Evolutionary conservation across 192 early-diverging fungal genomes (phyloP), one percentile per base, ranked within the genome.

Genomic region (Gryganskiella cystojenkinii): DNA sequence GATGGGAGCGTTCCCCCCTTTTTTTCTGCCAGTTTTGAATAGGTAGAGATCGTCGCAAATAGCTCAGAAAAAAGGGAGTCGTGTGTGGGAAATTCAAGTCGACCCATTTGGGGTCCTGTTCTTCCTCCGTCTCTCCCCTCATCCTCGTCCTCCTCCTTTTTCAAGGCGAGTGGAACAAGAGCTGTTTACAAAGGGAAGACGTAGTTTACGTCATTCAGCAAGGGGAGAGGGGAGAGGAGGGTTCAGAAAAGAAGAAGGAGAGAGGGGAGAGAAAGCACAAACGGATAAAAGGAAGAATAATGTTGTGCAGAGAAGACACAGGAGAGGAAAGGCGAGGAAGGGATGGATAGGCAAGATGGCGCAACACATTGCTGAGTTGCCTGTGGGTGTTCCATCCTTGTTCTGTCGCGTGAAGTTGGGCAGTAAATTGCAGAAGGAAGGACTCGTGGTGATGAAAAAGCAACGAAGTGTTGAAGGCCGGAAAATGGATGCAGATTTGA

Each of bases 81-180:
- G 37, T 40, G 37, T 40, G 37, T 3, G 50, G 6, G 28, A 30
- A 30, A 31, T 8, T 7, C 4, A 19, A 30, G 54, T 19, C 27
- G n/a, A n/a, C n/a, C n/a, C n/a, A n/a, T n/a, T n/a, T n/a, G n/a
- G n/a, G n/a, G n/a, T n/a, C n/a, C n/a, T n/a, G n/a, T n/a, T n/a
- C n/a, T n/a, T n/a, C n/a, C n/a, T n/a, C n/a, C n/a, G n/a, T n/a
- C n/a, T n/a, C n/a, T n/a, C n/a, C n/a, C n/a, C n/a, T n/a, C n/a
- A n/a, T n/a, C n/a, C n/a, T n/a, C n/a, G n/a, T n/a, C n/a, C n/a
- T n/a, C n/a, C n/a, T n/a, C n/a, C n/a, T n/a, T n/a, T n/a, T n/a
- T n/a, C n/a, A n/a, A n/a, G n/a, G n/a, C n/a, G n/a, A n/a, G n/a
- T 13, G 45, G 33, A 27, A 49, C 52, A 25, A 37, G 58, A 56